Percentiles rank a stretch among this genome's conserved stretches.
Conservation (phyloP, 257 asterid genomes). For the Nicotiana undulata region DNA sequence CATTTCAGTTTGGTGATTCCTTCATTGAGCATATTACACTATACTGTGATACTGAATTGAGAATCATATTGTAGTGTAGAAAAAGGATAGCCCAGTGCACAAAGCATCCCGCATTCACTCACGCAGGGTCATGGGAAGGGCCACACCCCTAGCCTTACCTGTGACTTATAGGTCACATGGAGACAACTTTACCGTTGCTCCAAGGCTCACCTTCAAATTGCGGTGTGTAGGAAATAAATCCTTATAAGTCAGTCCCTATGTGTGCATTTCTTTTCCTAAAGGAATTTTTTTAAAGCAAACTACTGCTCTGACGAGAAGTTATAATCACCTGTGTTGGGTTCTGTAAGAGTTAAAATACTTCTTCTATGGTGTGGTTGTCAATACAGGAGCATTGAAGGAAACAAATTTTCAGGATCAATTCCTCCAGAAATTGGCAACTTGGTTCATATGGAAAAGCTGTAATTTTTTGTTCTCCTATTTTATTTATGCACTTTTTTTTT, state of each 20-base stretch:
- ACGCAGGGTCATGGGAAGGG: too few species aligned
- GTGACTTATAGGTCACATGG: too few species aligned
- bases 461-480: conserved; percentile 13
- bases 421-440: conserved; percentile 60
- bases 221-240: neutral
- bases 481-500: neutral
- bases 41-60: neutral
- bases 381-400: conserved; percentile 86
- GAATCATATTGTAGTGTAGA: neutral
- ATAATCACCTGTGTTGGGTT: neutral
- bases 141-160: too few species aligned
- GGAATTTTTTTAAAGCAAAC: too few species aligned
- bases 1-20: neutral
- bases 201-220: too few species aligned
- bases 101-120: too few species aligned
- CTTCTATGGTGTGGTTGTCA: neutral
- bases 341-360: neutral
- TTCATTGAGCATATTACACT: neutral
- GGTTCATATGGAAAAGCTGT: conserved; percentile 71
- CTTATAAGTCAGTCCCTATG: neutral
- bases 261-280: neutral
- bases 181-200: too few species aligned
- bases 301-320: neutral
- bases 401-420: conserved; percentile 60
- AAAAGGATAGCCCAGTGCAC: too few species aligned